These are phyloP conservation scores for Didymella pomorum DNA, from an alignment of 2,329 filamentous ascomycete species.

Conservation along the genomic window DNA sequence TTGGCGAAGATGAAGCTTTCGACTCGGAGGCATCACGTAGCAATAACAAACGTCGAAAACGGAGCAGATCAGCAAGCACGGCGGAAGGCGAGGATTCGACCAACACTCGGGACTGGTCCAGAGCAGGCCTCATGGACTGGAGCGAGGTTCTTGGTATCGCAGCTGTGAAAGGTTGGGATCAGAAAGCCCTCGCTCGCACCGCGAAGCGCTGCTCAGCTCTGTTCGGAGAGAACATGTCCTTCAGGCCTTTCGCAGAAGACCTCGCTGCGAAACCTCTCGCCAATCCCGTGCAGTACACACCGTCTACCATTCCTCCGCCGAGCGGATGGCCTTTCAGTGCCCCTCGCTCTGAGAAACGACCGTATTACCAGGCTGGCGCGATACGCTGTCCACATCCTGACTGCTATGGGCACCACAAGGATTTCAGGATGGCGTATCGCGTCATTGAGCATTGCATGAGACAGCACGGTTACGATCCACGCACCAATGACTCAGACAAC, in stretches of 20 bases:
- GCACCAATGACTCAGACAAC: conserved; percentile 57
- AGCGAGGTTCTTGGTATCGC: conserved; percentile 83
- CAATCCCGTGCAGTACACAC: conserved; percentile 47
- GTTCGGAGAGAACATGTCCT: conserved; percentile 75
- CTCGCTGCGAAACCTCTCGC: conserved; percentile 27
- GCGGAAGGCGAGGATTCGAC: conserved; percentile 20
- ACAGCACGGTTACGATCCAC: conserved; percentile 55
- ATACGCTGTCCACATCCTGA: conserved; percentile 45
- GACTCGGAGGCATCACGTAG: conserved; percentile 11
- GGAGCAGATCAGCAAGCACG: conserved; percentile 25
- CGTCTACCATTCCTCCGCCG: conserved; percentile 37
- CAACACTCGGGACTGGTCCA: conserved; percentile 22
- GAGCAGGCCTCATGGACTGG: conserved; percentile 68
- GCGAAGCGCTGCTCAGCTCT: conserved; percentile 77
- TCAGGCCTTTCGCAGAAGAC: conserved; percentile 63
- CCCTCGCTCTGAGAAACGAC: conserved; percentile 27
- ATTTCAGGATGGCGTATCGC: conserved; percentile 38
- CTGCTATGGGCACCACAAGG: conserved; percentile 39
- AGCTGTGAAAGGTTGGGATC: conserved; percentile 72
- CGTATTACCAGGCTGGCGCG: conserved; percentile 39
- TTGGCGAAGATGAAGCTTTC: conserved; percentile 14
- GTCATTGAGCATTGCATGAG: conserved; percentile 56
- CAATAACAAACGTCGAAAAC: conserved; percentile 16
- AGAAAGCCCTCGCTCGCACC: conserved; percentile 71
- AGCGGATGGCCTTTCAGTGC: not conserved